These are phyloP conservation scores for Lepidium sativum DNA, from an alignment of 345 rosid genomes.

Conservation along the genomic window DNA sequence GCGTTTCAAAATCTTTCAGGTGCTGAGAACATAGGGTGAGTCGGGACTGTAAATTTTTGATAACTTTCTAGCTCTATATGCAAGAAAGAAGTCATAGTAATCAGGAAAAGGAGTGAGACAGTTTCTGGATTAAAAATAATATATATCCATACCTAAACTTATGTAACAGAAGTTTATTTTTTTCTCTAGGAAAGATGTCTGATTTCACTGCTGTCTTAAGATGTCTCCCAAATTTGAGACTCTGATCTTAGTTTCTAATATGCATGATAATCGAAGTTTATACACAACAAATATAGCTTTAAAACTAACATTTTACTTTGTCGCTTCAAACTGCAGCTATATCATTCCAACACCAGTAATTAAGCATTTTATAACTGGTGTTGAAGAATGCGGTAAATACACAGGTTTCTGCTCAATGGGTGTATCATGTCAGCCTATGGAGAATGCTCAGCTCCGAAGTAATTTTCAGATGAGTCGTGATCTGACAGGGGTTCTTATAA, in stretches of 20 bases:
- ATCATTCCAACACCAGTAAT: conserved; percentile 85
- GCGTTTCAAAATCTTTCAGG: conserved; percentile 91
- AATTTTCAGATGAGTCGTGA: conserved; percentile 51
- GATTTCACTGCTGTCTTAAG: neutral
- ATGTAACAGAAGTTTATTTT: neutral
- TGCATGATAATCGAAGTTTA: neutral
- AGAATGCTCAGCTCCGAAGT: conserved; percentile 68
- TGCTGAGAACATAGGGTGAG: conserved; percentile 93
- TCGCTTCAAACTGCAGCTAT: conserved; percentile 43
- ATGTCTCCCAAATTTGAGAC: neutral
- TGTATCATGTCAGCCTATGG: conserved; percentile 74
- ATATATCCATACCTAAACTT: neutral
- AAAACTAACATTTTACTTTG: neutral
- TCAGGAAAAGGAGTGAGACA: neutral
- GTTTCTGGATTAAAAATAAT: neutral
- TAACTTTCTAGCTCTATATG: neutral
- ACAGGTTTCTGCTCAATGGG: conserved; percentile 81
- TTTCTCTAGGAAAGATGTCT: neutral
- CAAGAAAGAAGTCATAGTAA: neutral
- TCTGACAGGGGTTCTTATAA: conserved; percentile 74
- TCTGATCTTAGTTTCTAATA: neutral
- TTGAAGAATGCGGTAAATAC: conserved; percentile 63
- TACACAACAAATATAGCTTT: neutral
- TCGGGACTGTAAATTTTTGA: neutral
- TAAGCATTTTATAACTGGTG: conserved; percentile 64